These are phyloP conservation scores for Nemania sp. DNA, from an alignment of 2,329 filamentous ascomycete species.

Conservation along the genomic window DNA sequence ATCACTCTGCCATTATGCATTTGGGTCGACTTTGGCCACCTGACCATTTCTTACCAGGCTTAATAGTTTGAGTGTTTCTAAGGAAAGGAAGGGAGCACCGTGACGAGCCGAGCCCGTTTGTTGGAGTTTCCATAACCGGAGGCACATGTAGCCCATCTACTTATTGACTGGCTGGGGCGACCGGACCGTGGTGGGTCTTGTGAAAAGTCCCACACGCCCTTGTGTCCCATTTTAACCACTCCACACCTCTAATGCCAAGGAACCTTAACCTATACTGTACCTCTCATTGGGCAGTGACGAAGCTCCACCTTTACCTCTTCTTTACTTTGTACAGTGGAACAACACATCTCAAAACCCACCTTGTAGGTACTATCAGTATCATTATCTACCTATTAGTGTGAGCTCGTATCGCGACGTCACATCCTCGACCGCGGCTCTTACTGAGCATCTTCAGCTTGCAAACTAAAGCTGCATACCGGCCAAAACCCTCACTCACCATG, in stretches of 20 bases:
- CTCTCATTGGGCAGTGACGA: too few species aligned
- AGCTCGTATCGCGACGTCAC: background rate
- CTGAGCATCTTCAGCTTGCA: background rate
- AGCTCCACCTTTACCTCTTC: too few species aligned
- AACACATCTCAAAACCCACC: too few species aligned
- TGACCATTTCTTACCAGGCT: background rate
- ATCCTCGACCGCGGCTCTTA: background rate
- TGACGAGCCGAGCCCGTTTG: background rate
- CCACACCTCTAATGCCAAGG: background rate
- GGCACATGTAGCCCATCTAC: background rate
- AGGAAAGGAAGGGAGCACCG: background rate
- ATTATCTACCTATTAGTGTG: background rate
- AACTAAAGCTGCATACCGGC: background rate
- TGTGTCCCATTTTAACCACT: too few species aligned
- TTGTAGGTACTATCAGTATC: too few species aligned
- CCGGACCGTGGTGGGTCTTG: conserved; percentile 29
- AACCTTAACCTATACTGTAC: too few species aligned
- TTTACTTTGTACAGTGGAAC: too few species aligned
- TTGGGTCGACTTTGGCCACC: background rate
- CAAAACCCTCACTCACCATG: conserved; percentile 46
- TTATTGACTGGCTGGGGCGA: conserved; percentile 26
- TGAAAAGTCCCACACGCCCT: conserved; percentile 1
- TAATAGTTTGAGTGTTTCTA: background rate
- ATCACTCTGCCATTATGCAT: too few species aligned
- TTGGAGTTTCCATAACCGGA: conserved; percentile 15